phyloP scores from a whole-genome alignment of 139 green algal species.

The Raphidocelis subcapitata region DNA sequence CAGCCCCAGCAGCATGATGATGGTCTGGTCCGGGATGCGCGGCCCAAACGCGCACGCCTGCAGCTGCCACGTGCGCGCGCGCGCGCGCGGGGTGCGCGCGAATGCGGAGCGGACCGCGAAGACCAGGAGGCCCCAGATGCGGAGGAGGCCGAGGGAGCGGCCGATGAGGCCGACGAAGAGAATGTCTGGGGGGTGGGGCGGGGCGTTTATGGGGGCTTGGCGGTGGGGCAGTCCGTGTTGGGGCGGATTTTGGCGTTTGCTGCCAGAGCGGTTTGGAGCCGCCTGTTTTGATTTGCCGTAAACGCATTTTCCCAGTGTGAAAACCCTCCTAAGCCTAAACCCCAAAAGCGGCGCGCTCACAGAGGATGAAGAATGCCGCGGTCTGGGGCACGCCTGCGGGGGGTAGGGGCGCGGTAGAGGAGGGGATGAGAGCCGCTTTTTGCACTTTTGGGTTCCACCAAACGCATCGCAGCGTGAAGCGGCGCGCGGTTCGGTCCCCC shows the following conservation, averaged over 20 bases:
- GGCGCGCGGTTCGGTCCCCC: no score
- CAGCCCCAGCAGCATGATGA: slow-evolving; percentile 58
- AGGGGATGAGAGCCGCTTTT: no score
- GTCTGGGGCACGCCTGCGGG: slow-evolving; percentile 66
- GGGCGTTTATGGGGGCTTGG: background rate
- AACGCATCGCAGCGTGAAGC: no score
- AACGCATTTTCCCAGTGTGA: background rate
- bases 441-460: no score
- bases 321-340: background rate
- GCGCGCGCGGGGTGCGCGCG: no score
- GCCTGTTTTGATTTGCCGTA: background rate
- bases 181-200: background rate
- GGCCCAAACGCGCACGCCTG: slow-evolving; percentile 49
- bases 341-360: no score
- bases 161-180: slow-evolving; percentile 11
- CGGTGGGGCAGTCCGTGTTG: background rate
- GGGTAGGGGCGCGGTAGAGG: slow-evolving; percentile 36
- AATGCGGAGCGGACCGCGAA: background rate
- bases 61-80: slow-evolving; percentile 1
- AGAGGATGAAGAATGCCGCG: slow-evolving; percentile 77
- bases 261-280: background rate
- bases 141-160: slow-evolving; percentile 14
- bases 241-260: background rate
- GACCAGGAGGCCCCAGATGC: slow-evolving; percentile 20
- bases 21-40: slow-evolving; percentile 55